A percentile compares a stretch with the other conserved stretches of the same genome.
These are phyloP conservation scores for Globisporangium recalcitrans DNA, from an alignment of 352 stramenopile genomes.

Conservation along the genomic window DNA sequence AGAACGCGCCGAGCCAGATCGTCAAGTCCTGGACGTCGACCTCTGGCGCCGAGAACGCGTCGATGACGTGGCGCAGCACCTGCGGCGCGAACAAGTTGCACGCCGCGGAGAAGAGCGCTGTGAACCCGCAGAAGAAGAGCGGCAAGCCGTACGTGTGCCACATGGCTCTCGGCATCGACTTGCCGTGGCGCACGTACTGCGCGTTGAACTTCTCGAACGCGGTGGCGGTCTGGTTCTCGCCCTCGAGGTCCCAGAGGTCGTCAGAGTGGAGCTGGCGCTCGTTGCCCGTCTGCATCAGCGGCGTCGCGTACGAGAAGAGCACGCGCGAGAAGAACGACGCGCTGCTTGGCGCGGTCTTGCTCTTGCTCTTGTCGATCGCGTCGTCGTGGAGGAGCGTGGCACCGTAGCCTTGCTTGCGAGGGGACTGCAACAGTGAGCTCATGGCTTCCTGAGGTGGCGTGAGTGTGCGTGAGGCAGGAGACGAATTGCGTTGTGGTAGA, in stretches of 20 bases:
- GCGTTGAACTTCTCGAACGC: constrained; percentile 25
- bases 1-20: constrained; percentile 40
- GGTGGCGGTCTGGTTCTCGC: constrained; percentile 20
- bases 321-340: constrained; percentile 23
- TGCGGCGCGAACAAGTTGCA: constrained; percentile 5
- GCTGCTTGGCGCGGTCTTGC: neutral
- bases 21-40: constrained; percentile 25
- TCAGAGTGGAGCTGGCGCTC: constrained; percentile 30
- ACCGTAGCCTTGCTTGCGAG: constrained; percentile 6
- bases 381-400: neutral
- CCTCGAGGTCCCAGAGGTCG: constrained; percentile 39
- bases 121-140: constrained; percentile 8
- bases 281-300: constrained; percentile 40
- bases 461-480: neutral
- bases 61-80: constrained; percentile 7
- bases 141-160: constrained; percentile 1
- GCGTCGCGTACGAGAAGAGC: constrained; percentile 42
- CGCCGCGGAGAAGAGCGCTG: neutral
- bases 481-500: neutral
- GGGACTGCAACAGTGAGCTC: neutral
- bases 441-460: neutral
- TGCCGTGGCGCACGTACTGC: constrained; percentile 18
- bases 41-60: constrained; percentile 18
- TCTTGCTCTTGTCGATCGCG: neutral
- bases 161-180: constrained; percentile 24